Evolutionary conservation across 306 rosid genomes (phyloP).

Genomic region (Trifolium repens): DNA sequence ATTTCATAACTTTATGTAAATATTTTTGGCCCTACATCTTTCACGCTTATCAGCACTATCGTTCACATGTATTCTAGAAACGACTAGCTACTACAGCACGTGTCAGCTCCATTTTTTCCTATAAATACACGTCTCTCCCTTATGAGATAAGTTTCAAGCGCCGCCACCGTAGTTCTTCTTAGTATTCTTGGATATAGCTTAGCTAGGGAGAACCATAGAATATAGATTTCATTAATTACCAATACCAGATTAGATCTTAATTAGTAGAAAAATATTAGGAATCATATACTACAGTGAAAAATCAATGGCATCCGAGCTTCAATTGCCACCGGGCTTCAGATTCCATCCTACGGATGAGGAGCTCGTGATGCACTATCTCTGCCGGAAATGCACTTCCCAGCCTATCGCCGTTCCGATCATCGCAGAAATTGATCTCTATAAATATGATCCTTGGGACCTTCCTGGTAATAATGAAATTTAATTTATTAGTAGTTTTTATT

Average conservation of each 20-base stretch:
- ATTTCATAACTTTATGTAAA: not conserved
- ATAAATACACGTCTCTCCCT: constrained; percentile 62
- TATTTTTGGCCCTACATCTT: constrained; percentile 4
- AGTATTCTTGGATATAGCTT: not conserved
- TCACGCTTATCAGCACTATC: constrained; percentile 40
- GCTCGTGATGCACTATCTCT: constrained; percentile 86
- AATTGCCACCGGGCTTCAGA: constrained; percentile 88
- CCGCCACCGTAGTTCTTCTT: constrained; percentile 52
- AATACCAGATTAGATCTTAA: not conserved
- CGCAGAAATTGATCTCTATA: constrained; percentile 89
- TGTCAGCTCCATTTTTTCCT: constrained; percentile 40
- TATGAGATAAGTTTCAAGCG: constrained; percentile 75
- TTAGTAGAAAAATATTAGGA: not conserved
- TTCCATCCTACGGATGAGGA: constrained; percentile 98
- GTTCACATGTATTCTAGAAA: constrained; percentile 83
- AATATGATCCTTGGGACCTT: constrained; percentile 87
- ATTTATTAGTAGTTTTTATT: not conserved
- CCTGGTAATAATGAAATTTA: constrained; percentile 55
- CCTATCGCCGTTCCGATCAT: constrained; percentile 80
- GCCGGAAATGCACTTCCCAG: constrained; percentile 81
- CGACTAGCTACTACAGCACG: constrained; percentile 48
- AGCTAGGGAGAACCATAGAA: not conserved
- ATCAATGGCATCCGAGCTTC: constrained; percentile 66
- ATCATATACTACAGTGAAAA: not conserved
- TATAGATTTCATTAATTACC: not conserved